Evolutionary conservation across 176 grass and related monocot genomes (phyloP).

Genomic region (Hsuehochloa calcarea): DNA sequence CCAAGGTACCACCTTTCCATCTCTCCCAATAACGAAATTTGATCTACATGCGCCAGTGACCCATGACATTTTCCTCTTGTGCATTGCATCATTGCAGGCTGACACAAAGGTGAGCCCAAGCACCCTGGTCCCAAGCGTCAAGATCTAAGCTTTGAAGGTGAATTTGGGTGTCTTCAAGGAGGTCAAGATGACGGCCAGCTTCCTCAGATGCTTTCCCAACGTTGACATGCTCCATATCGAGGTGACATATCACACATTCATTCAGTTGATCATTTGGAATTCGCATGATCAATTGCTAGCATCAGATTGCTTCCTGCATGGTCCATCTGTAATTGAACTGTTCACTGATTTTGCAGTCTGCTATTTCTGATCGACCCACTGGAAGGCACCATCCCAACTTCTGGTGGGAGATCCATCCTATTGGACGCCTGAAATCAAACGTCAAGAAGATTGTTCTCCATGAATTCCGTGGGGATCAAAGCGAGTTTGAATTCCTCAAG

Average conservation of each 20-base stretch:
- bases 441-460: no score
- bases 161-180: neutral
- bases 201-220: conserved; percentile 36
- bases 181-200: neutral
- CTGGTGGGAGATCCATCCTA: neutral
- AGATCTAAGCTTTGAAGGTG: conserved; percentile 19
- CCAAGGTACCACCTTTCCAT: neutral
- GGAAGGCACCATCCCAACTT: neutral
- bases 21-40: no score
- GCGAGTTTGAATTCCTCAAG: no score
- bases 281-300: no score
- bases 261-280: no score
- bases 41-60: no score
- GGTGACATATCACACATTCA: no score
- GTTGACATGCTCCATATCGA: conserved; percentile 19
- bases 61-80: no score
- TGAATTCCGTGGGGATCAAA: no score
- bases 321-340: no score
- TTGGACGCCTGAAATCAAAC: no score
- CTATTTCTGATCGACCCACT: neutral
- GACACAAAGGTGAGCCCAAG: neutral
- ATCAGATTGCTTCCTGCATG: no score
- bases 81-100: conserved; percentile 6
- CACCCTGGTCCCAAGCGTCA: conserved; percentile 16
- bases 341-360: conserved; percentile 16